Base-by-base conservation (phyloP, 352 stramenopile species). In the Phytopythium oedochilum region DNA sequence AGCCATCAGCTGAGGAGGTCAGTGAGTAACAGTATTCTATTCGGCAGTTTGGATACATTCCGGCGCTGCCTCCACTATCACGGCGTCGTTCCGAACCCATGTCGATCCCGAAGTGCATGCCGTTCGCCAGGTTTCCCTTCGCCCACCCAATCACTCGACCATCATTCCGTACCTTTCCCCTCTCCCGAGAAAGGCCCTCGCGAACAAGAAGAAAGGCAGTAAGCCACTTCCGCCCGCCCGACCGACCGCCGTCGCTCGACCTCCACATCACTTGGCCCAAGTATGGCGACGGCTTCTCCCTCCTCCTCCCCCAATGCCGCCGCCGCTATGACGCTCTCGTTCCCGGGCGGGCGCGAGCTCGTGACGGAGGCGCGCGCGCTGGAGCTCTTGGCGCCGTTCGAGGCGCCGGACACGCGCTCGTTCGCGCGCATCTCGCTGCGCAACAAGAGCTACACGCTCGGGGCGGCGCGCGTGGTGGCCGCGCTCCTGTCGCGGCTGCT, bases 361-460 rank as follows among this genome's bases (percentile, higher is more conserved):
- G 84, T 94, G 55, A 82, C 72, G 28, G 84, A 81, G 34, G 59
- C 67, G 35, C 81, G 84, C 28, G 84, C 84, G 20, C 74, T 83
- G 17, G 82, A 88, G 61, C 70, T 94, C 17, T 61, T 94, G 31
- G 59, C 55, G 25, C 58, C 73, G 44, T 86, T 89, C 49, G 68
- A 61, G 0, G 50, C 65, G 25, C 59, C 63, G 14, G 70, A 74
- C 36, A 18, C 55, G 34, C 63, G 65, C 3, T 47, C 63, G 25
- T 94, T 90, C 67, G 80, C 77, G 53, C 82, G 89, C 66, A 87
- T 94, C 44, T 89, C 85, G 59, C 75, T 94, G 61, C 83, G 85
- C 59, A 91, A 94, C 73, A 94, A 94, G 76, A 93, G 83, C 74
- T 93, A 91, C 74, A 91, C 82, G 31, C 55, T 94, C 35, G 83